Percentiles rank a stretch among this genome's conserved stretches.
phyloP scores from a whole-genome alignment of 2,329 filamentous ascomycete species.

The Corynespora cassiicola region DNA sequence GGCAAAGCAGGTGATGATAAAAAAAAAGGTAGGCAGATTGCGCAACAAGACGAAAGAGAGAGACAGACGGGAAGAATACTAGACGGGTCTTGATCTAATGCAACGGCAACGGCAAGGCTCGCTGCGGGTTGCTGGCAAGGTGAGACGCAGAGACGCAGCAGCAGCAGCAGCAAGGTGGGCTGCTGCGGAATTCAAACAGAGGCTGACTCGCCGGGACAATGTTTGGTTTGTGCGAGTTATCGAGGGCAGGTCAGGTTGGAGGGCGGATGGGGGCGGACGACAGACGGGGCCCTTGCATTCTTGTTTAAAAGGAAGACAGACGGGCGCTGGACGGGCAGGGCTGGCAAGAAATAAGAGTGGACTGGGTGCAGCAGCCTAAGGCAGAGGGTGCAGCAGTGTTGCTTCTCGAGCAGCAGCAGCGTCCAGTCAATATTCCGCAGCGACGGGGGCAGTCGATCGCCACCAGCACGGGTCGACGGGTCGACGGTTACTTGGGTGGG shows the following conservation, averaged over 20 bases:
- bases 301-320: conserved; percentile 35
- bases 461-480: conserved; percentile 31
- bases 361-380: too few species aligned
- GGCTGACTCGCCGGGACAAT: conserved; percentile 29
- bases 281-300: conserved; percentile 43
- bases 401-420: too few species aligned
- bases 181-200: conserved; percentile 40
- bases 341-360: too few species aligned
- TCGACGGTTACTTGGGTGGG: conserved; percentile 19
- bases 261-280: conserved; percentile 12
- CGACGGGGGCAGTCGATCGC: conserved; percentile 33
- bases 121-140: conserved; percentile 9
- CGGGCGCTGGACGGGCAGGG: too few species aligned
- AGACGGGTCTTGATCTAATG: conserved; percentile 36
- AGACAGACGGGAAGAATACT: conserved; percentile 34
- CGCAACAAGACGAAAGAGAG: conserved; percentile 24
- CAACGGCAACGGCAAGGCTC: too few species aligned
- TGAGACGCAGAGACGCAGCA: conserved; percentile 12
- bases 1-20: conserved; percentile 31
- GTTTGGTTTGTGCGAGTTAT: conserved; percentile 20
- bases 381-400: too few species aligned
- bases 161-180: conserved; percentile 23
- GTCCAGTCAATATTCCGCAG: too few species aligned
- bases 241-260: conserved; percentile 5
- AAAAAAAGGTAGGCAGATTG: too few species aligned